A percentile compares a stretch with the other conserved stretches of the same genome.
phyloP scores from a whole-genome alignment of 2,329 filamentous ascomycete genomes.

The Fusarium lyarnte region DNA sequence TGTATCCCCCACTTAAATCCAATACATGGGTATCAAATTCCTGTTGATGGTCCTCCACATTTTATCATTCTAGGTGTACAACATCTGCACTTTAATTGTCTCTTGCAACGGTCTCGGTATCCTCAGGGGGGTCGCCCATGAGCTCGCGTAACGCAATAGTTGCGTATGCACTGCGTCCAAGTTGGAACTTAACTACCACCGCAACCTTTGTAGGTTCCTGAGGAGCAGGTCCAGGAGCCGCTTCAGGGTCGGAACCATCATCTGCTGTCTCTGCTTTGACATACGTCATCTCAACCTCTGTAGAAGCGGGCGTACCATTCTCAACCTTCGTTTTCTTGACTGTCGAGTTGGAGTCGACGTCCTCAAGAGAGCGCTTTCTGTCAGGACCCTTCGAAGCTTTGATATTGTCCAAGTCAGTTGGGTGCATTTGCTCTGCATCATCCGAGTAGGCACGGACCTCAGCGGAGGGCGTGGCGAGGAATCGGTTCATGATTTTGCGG shows the following conservation, averaged over 20 bases:
- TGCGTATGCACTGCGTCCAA: slow-evolving; percentile 83
- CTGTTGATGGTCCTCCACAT: slow-evolving; percentile 11
- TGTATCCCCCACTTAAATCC: slow-evolving; percentile 30
- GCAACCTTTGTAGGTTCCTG: slow-evolving; percentile 59
- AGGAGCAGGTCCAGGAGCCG: neutral
- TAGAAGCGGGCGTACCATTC: slow-evolving; percentile 1
- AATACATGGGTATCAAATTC: slow-evolving; percentile 41
- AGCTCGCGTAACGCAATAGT: slow-evolving; percentile 85
- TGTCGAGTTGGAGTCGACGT: slow-evolving; percentile 21
- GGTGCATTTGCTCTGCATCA: slow-evolving; percentile 84
- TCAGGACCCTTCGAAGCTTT: slow-evolving; percentile 49
- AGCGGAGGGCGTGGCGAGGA: slow-evolving; percentile 71
- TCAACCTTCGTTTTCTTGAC: slow-evolving; percentile 43
- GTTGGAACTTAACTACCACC: slow-evolving; percentile 77
- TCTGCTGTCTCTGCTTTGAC: slow-evolving; percentile 14
- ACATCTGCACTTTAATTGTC: neutral
- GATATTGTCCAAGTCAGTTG: slow-evolving; percentile 83
- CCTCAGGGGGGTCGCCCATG: slow-evolving; percentile 61
- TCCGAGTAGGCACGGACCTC: slow-evolving; percentile 76
- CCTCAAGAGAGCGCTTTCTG: slow-evolving; percentile 36
- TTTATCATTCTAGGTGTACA: neutral
- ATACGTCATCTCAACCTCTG: slow-evolving; percentile 31
- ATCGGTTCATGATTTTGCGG: slow-evolving; percentile 81
- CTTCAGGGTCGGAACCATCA: neutral
- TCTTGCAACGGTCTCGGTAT: slow-evolving; percentile 4